Conservation (phyloP, 441 rosid genomes). For the Corymbia citriodora region DNA sequence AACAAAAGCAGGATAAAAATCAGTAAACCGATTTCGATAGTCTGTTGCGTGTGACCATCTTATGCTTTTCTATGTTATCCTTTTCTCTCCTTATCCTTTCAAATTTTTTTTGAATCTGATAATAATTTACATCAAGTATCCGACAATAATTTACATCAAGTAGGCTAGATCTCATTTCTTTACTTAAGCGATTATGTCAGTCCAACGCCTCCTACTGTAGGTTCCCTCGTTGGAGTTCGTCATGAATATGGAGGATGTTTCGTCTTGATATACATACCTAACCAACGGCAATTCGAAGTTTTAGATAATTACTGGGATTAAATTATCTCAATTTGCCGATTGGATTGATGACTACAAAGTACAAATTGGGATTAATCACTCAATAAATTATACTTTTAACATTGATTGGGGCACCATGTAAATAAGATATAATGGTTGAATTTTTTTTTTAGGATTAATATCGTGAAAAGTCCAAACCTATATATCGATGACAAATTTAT, state of each 20-base stretch:
- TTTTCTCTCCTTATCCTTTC: not conserved
- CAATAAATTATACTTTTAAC: not conserved
- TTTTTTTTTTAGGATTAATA: not conserved
- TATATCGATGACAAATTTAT: rapidly evolving
- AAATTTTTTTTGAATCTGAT: not conserved
- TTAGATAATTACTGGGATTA: not conserved
- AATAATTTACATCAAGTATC: too few species aligned
- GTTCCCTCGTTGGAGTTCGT: not conserved
- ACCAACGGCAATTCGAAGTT: not conserved
- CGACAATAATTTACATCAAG: not conserved
- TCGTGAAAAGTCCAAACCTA: rapidly evolving
- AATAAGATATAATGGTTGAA: not conserved
- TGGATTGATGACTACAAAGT: not conserved
- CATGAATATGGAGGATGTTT: too few species aligned
- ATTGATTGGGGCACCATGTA: not conserved
- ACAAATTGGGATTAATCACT: not conserved
- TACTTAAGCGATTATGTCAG: too few species aligned
- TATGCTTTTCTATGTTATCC: not conserved
- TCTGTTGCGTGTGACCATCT: not conserved
- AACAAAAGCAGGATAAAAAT: not conserved
- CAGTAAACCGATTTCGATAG: not conserved
- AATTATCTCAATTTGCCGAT: not conserved
- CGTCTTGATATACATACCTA: not conserved
- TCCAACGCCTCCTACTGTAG: not conserved
- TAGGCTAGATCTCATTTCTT: too few species aligned